A percentile compares a stretch with the other conserved stretches of the same genome.
These are phyloP conservation scores for Dryas drummondii DNA, from an alignment of 306 rosid species.

Conservation along the genomic window DNA sequence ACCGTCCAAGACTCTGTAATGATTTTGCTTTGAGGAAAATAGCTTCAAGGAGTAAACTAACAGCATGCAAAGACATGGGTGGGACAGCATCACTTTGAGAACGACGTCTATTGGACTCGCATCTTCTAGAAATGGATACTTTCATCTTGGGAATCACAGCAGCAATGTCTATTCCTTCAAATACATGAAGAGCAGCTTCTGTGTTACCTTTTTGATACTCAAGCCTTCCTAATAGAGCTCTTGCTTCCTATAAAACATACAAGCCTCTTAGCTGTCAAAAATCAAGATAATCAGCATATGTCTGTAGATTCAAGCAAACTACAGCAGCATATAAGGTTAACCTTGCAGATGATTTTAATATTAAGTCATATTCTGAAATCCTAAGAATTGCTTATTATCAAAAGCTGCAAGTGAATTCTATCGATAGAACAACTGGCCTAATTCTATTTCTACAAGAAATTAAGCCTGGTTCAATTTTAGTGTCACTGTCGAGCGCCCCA, in stretches of 20 bases:
- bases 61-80: constrained; percentile 85
- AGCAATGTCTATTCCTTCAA: constrained; percentile 88
- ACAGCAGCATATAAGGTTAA: not conserved
- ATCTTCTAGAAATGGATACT: constrained; percentile 62
- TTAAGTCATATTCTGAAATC: not conserved
- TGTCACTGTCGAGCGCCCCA: not conserved
- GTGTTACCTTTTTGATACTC: constrained; percentile 85
- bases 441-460: not conserved
- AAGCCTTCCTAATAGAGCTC: constrained; percentile 91
- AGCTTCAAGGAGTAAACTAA: constrained; percentile 90
- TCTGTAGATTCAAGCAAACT: constrained; percentile 21
- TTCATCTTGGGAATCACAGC: constrained; percentile 70
- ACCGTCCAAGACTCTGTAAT: constrained; percentile 71
- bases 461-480: not conserved
- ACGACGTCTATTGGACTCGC: constrained; percentile 49
- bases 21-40: constrained; percentile 81
- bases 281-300: not conserved
- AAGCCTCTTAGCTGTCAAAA: constrained; percentile 22
- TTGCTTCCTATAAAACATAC: constrained; percentile 67
- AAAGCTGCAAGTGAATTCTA: not conserved
- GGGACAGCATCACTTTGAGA: constrained; percentile 58
- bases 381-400: not conserved
- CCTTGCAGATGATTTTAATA: not conserved
- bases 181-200: constrained; percentile 92
- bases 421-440: not conserved